phyloP scores from a whole-genome alignment of 768 basidiomycete species.

The Cytidiella melzeri region DNA sequence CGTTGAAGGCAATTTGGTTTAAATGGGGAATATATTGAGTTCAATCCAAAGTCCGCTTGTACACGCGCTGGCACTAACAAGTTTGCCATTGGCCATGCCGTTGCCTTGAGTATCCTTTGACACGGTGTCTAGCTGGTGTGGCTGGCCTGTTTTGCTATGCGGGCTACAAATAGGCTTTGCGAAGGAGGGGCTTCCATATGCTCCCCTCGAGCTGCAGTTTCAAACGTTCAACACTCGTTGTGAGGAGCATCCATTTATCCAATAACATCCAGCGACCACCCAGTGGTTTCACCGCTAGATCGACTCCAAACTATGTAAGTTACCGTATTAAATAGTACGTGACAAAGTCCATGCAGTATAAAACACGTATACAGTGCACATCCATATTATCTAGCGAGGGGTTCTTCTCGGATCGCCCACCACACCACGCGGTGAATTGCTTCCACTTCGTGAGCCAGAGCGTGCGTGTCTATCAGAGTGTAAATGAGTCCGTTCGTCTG shows the following conservation, averaged over 20 bases:
- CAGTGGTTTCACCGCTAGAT: no score
- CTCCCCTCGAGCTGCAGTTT: no score
- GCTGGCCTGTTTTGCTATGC: no score
- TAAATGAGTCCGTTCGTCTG: constrained; percentile 42
- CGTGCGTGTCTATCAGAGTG: constrained; percentile 8
- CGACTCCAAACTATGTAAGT: constrained; percentile 1
- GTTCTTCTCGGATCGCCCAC: constrained; percentile 32
- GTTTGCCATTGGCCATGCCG: no score
- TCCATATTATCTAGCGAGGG: constrained; percentile 11
- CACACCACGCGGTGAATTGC: constrained; percentile 43
- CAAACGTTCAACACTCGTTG: no score
- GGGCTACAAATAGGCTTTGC: no score
- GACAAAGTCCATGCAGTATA: constrained; percentile 8
- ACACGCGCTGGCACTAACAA: constrained; percentile 18
- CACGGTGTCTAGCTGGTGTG: no score
- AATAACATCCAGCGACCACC: no score
- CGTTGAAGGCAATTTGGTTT: constrained; percentile 5
- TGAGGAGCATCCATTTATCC: no score
- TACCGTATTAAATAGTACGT: background rate
- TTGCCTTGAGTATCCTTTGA: no score
- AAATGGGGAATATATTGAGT: constrained; percentile 21
- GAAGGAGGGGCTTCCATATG: no score
- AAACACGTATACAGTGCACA: constrained; percentile 11
- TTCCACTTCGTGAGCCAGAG: constrained; percentile 46
- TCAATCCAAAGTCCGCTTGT: constrained; percentile 31